Evolutionary conservation across 1,284 basidiomycete species (phyloP).

Genomic region (Apiotrichum sp.): DNA sequence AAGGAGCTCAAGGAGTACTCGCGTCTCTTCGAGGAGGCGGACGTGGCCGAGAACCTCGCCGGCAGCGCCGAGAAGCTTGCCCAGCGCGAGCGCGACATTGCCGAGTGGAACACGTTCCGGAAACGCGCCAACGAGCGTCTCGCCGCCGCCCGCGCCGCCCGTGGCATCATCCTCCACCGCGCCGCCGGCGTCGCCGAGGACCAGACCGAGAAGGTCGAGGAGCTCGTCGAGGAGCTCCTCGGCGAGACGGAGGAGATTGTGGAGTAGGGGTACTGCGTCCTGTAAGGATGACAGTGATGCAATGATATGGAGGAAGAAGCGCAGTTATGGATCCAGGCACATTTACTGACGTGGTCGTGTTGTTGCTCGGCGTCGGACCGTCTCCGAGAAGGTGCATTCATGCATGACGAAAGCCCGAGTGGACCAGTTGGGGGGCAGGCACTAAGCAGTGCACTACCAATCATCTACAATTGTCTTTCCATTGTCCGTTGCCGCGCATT

Average conservation of each 20-base stretch:
- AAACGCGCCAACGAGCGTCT: conserved; percentile 36
- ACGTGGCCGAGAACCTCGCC: conserved; percentile 89
- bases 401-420: no score
- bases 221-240: conserved; percentile 84
- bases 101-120: conserved; percentile 98
- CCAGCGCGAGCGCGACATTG: conserved; percentile 81
- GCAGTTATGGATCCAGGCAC: no score
- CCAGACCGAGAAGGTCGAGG: conserved; percentile 76
- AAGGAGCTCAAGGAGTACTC: conserved; percentile 90
- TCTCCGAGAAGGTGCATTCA: no score
- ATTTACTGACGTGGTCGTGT: no score
- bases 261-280: background rate
- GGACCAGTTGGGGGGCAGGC: no score
- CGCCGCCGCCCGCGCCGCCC: conserved; percentile 31
- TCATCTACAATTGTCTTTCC: no score
- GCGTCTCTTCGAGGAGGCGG: conserved; percentile 90
- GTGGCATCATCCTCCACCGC: conserved; percentile 30
- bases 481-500: no score
- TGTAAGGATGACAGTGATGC: background rate
- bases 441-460: no score
- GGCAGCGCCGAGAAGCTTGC: conserved; percentile 91
- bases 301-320: background rate
- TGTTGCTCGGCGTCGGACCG: no score
- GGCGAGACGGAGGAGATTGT: conserved; percentile 78
- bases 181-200: conserved; percentile 20